Conservation (phyloP, 139 green algal genomes). For the Ettlia oleoabundans region DNA sequence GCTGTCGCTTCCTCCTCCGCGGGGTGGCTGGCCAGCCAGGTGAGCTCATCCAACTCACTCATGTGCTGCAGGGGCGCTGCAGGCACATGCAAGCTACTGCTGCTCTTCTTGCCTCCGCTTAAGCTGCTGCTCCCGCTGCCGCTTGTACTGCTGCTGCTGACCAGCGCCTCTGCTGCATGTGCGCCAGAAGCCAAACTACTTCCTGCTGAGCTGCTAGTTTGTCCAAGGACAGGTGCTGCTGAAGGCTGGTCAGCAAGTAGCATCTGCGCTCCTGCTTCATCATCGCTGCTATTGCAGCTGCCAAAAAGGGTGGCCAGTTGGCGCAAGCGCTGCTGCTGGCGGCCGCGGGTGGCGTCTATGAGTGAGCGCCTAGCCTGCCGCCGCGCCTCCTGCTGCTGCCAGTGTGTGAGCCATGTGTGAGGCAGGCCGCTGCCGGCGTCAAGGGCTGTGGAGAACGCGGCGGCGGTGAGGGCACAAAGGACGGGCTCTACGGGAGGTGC, state of each 20-base stretch:
- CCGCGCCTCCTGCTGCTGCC: conserved; percentile 36
- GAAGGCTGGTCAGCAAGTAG: not conserved
- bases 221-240: not conserved
- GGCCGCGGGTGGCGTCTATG: conserved; percentile 16
- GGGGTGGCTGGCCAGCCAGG: conserved; percentile 42
- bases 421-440: conserved; percentile 8
- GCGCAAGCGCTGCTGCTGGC: conserved; percentile 40
- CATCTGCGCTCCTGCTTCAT: not conserved
- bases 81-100: conserved; percentile 11
- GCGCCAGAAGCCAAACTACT: not conserved
- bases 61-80: not conserved
- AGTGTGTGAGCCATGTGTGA: conserved; percentile 40
- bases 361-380: not conserved
- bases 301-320: conserved; percentile 7
- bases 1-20: too few species aligned
- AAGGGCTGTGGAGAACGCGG: conserved; percentile 4
- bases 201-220: not conserved
- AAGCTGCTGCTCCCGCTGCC: not conserved
- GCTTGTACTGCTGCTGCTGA: not conserved
- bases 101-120: not conserved
- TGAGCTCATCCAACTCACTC: conserved; percentile 28
- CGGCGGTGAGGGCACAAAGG: not conserved
- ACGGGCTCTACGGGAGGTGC: not conserved
- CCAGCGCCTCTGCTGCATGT: too few species aligned
- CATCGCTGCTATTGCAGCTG: not conserved